Evolutionary conservation across 2,329 filamentous ascomycete genomes (phyloP), one percentile per base, ranked within the genome.

Genomic region (Fusarium newnesense): DNA sequence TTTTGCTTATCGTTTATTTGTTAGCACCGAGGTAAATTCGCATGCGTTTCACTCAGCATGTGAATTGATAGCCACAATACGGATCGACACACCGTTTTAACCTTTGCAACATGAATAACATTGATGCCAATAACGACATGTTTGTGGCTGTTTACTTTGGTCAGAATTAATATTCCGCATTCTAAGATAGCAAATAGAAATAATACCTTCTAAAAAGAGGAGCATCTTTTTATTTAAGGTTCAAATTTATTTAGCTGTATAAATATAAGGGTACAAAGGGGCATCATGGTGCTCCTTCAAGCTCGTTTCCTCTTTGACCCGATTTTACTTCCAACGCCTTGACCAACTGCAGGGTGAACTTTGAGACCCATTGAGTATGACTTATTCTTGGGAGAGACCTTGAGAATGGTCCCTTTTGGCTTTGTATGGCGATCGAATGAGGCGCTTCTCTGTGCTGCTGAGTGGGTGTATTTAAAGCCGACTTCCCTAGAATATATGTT

Each of bases 201-300:
- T 26, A 26, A 12, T 5, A 26, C 0, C 5, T 12, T 36, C 9
- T 4, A 9, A 2, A 2, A 32, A 21, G 44, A 11, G 5, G 10
- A 16, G 21, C 3, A 32, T 9, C 6, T 5, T n/a, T 32, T 32
- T 3, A 6, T 18, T 9, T 4, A 6, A n/a, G n/a, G n/a, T n/a
- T n/a, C n/a, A n/a, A n/a, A 49, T 49, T 32, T 2, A 13, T 12
- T 24, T 32, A 5, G 28, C 4, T 24, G 3, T 32, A 24, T 13
- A 10, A 18, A n/a, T 12, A 21, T 9, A 19, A 15, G 5, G 24
- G 1, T 15, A 6, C 3, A 32, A 18, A 32, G 2, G 18, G 15
- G 7, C 21, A 24, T 32, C 21, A 9, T n/a, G 46, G 7, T 21
- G 19, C 3, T 2, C 3, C 4, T 11, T 15, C 9, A 52, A 36